Base-by-base conservation (phyloP, 2,329 filamentous ascomycete species). In the Penicillium carneum region DNA sequence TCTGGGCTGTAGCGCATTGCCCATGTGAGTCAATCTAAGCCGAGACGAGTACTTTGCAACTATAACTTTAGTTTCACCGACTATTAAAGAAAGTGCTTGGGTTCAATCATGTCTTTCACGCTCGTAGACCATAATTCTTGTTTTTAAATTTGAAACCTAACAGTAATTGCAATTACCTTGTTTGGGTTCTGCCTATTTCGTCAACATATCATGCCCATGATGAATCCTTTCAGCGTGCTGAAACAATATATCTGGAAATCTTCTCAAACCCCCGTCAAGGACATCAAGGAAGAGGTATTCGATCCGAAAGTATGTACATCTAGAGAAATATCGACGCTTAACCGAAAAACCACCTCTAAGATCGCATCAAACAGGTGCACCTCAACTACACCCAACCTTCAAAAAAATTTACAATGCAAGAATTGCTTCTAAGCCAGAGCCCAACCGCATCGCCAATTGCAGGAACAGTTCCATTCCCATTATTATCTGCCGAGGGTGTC, bases 391-490 rank as follows among this genome's bases (percentile, higher is more conserved):
- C 36, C 8, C 59, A 59, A n/a, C 62, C 63, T 18, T 33, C 53
- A 39, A 64, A 43, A 33, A 62, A 60, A 14, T 50, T 64, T 16
- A 62, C 62, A 12, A 58, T 66, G 59, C 23, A 58, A 52, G 63
- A 66, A 1, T 20, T 66, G 14, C 59, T 55, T 33, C 26, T 65
- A 34, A 38, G 18, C 0, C 31, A 46, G 12, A 62, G 61, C 53
- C 12, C 38, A 54, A 47, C 36, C 4, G 51, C 58, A 39, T 59
- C 63, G 2, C 48, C 58, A 4, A 51, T 65, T 39, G 63, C 63
- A 34, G 63, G 58, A 33, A 65, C 63, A 26, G 42, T 53, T 1
- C 63, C 63, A 18, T 65, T 65, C 29, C 48, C 63, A 11, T 29
- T 65, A 2, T 18, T 65, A 4, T 65, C 61, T 18, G 8, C 58